Percentiles rank a stretch among this genome's conserved stretches.
These are phyloP conservation scores for Fraxinus baroniana DNA, from an alignment of 305 asterid genomes.

Conservation along the genomic window DNA sequence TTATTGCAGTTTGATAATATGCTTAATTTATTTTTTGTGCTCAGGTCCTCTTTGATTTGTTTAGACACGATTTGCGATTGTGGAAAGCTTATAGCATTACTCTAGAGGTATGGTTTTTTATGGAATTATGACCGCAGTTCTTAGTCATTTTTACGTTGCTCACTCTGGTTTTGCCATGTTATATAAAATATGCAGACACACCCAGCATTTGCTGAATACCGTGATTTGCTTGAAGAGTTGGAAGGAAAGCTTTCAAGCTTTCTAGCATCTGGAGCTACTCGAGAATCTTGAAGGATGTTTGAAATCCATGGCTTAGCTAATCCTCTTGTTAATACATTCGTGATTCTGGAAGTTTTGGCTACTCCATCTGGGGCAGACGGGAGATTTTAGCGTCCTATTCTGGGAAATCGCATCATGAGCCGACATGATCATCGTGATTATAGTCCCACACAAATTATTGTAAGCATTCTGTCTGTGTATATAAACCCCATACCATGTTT, in stretches of 20 bases:
- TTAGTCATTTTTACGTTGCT: background rate
- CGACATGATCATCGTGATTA: background rate
- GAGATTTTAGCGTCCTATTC: background rate
- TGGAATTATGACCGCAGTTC: constrained; percentile 12
- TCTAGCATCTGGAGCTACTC: background rate
- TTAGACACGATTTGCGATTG: constrained; percentile 76
- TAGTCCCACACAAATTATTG: background rate
- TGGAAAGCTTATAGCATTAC: constrained; percentile 89
- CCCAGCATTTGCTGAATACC: constrained; percentile 66
- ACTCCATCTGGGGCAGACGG: background rate
- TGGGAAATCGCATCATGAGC: background rate
- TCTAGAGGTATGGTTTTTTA: constrained; percentile 54
- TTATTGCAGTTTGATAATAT: constrained; percentile 16
- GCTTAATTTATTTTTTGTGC: constrained; percentile 14
- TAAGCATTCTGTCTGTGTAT: background rate
- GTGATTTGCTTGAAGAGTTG: constrained; percentile 82
- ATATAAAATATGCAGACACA: constrained; percentile 51
- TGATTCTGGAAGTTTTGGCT: background rate
- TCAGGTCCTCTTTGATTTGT: constrained; percentile 92
- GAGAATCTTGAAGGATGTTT: constrained; percentile 15
- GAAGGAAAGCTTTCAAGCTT: constrained; percentile 49
- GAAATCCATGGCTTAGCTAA: constrained; percentile 19
- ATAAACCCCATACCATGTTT: background rate
- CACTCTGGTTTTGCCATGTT: constrained; percentile 3
- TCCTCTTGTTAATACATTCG: background rate